Base-by-base conservation (phyloP, 75 land plant genomes). In the Pinus taeda region DNA sequence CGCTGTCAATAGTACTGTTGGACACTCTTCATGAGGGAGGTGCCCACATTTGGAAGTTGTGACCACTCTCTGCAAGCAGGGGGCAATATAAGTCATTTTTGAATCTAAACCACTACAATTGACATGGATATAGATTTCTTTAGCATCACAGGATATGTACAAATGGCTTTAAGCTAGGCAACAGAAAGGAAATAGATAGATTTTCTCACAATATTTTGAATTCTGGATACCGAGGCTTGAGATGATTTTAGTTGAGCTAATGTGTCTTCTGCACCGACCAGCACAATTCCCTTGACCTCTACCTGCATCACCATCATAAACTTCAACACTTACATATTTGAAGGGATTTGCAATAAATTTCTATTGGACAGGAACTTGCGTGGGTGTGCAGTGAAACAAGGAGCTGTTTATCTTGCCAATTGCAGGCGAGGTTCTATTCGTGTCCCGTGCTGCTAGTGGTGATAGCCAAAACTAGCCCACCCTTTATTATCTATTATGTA, bases 201-300 rank as follows among this genome's bases (percentile, higher is more conserved):
- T 9, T 49, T 11, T 9, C 55, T 49, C 55, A 49, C 55, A 49
- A 49, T 49, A 49, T 49, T 49, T 49, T 49, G 71, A 69, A n/a
- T 17, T 39, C 5, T 39, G n/a, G 45, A 39, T 67, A 42, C 71
- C 8, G 17, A 37, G 42, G 21, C n/a, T 67, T 67, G 71, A 67
- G 49, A 22, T 67, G 37, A 67, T 39, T 39, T 67, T 67, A 66
- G n/a, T 39, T 37, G 42, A 67, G 6, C 20, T 29, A 64, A 8
- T 15, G 15, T 39, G 45, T 67, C 71, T 39, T 67, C 71, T 11
- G 61, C 85, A 53, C 74, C 83, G 15, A 83, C 71, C 24, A 83
- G 29, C 56, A 83, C 83, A 24, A 83, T 57, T 59, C 83, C 84
- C 69, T 81, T 83, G 57, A 80, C 74, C 17, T 74, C 78, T 22